Percentiles rank a stretch among this genome's conserved stretches.
Conservation (phyloP, 345 rosid species). For the Hibiscus syriacus region DNA sequence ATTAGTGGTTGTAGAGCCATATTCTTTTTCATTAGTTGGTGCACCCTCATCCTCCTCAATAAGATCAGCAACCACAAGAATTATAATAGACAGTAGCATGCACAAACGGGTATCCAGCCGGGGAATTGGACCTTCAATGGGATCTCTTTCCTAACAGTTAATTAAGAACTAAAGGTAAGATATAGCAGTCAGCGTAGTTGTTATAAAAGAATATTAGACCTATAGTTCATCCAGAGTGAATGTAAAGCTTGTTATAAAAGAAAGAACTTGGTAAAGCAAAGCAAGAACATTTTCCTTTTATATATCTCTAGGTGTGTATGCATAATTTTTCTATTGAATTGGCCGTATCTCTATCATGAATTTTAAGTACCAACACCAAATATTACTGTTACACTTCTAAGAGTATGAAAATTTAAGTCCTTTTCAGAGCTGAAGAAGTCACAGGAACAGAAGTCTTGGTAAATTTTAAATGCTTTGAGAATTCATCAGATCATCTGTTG, state of each 20-base stretch:
- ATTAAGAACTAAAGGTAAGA: constrained; percentile 9
- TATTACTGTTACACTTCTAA: neutral
- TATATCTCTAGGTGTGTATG: neutral
- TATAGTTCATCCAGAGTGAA: neutral
- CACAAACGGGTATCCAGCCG: constrained; percentile 76
- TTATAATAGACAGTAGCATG: constrained; percentile 73
- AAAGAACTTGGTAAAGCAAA: neutral
- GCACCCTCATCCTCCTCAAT: constrained; percentile 75
- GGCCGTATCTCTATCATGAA: neutral
- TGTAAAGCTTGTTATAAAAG: neutral
- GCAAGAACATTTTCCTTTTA: neutral
- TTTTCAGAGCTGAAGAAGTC: neutral
- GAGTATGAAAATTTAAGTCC: neutral
- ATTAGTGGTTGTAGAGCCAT: constrained; percentile 23
- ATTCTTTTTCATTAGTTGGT: constrained; percentile 26
- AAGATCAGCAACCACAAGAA: constrained; percentile 71
- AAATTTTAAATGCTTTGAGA: constrained; percentile 1
- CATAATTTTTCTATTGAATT: neutral
- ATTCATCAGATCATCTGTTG: neutral
- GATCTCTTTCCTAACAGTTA: constrained; percentile 71
- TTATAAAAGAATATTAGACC: neutral
- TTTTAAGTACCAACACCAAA: neutral
- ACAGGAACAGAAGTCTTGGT: neutral
- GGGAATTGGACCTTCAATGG: constrained; percentile 89
- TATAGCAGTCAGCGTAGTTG: neutral